Conservation (phyloP, 495 filamentous ascomycete genomes). For the Penicillium alfredii region DNA sequence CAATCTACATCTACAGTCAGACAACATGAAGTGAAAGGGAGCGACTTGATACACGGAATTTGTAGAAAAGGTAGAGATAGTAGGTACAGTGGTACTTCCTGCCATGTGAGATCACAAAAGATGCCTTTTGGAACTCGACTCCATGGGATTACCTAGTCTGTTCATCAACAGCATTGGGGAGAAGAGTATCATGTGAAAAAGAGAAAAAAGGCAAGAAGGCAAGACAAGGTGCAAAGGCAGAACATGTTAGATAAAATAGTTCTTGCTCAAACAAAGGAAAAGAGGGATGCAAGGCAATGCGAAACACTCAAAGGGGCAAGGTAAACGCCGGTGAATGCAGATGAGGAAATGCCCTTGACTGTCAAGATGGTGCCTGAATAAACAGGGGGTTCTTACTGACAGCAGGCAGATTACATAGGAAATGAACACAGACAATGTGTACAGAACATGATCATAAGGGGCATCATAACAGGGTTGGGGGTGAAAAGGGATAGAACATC, state of each 20-base stretch:
- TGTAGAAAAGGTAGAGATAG: too few species aligned
- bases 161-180: slow-evolving; percentile 1
- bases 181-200: slow-evolving; percentile 4
- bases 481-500: slow-evolving; percentile 3
- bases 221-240: neutral
- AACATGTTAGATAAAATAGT: slow-evolving; percentile 2
- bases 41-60: too few species aligned
- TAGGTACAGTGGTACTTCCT: too few species aligned
- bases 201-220: neutral
- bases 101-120: too few species aligned
- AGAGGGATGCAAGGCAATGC: slow-evolving; percentile 6
- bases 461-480: slow-evolving; percentile 18
- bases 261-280: slow-evolving; percentile 2
- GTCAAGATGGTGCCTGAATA: too few species aligned
- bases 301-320: slow-evolving; percentile 1
- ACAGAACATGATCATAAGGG: slow-evolving; percentile 34
- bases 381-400: too few species aligned
- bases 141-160: neutral
- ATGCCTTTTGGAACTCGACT: neutral
- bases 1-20: too few species aligned
- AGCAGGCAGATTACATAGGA: slow-evolving; percentile 11
- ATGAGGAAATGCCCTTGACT: neutral
- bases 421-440: slow-evolving; percentile 9
- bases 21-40: too few species aligned
- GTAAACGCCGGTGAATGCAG: slow-evolving; percentile 6